phyloP scores from a whole-genome alignment of 192 early-diverging fungal genomes.

The Cetraspora pellucida region DNA sequence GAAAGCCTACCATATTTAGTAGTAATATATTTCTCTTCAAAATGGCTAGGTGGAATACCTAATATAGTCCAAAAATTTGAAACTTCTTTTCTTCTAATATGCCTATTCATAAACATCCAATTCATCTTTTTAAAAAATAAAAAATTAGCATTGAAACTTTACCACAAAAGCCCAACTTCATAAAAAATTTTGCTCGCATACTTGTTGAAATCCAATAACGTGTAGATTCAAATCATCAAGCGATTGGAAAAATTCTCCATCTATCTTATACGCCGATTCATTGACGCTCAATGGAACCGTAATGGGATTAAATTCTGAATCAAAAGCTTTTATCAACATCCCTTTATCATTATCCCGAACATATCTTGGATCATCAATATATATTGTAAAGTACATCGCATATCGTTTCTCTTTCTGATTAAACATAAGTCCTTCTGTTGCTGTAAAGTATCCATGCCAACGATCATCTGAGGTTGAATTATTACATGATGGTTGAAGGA shows the following conservation, averaged over 20 bases:
- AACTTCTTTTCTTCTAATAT: slow-evolving; percentile 16
- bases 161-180: neutral
- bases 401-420: neutral
- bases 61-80: neutral
- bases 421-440: slow-evolving; percentile 10
- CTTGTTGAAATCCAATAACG: slow-evolving; percentile 30
- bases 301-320: slow-evolving; percentile 30
- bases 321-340: slow-evolving; percentile 17
- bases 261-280: neutral
- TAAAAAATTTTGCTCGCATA: neutral
- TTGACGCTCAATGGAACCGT: neutral
- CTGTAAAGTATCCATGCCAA: slow-evolving; percentile 22
- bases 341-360: neutral
- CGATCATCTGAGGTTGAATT: neutral
- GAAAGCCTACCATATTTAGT: slow-evolving; percentile 12
- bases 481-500: slow-evolving; percentile 18
- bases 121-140: neutral
- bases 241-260: slow-evolving; percentile 1
- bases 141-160: neutral
- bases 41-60: slow-evolving; percentile 17
- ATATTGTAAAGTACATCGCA: slow-evolving; percentile 19
- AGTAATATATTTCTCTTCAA: neutral
- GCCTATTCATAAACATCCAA: slow-evolving; percentile 33
- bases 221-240: slow-evolving; percentile 23
- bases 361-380: slow-evolving; percentile 19